Evolutionary conservation across 208 protist species (phyloP).

Genomic region (Angomonas desouzai): DNA sequence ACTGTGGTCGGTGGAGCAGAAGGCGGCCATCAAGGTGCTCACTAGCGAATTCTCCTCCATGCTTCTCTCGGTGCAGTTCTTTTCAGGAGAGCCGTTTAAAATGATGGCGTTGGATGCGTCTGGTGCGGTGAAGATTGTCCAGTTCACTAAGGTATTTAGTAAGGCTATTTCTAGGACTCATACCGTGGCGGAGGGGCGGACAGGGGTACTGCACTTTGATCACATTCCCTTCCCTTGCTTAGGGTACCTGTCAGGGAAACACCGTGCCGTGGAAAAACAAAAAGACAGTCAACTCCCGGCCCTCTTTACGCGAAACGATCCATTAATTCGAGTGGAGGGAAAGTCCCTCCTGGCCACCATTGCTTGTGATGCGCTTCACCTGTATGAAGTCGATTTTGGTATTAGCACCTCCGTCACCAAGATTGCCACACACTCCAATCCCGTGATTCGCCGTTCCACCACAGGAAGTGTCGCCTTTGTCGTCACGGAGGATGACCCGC

Average conservation of each 20-base stretch:
- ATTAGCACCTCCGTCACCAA: conserved; percentile 25
- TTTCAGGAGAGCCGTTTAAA: conserved; percentile 31
- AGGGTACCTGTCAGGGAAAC: conserved; percentile 14
- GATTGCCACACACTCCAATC: conserved; percentile 36
- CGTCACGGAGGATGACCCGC: conserved; percentile 18
- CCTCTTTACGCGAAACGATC: background rate
- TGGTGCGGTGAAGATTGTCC: conserved; percentile 39
- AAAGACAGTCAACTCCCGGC: background rate
- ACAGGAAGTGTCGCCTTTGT: conserved; percentile 52
- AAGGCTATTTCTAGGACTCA: conserved; percentile 39
- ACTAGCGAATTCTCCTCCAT: conserved; percentile 42
- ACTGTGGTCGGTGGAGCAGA: conserved; percentile 23
- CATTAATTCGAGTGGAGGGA: background rate
- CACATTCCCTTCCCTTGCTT: conserved; percentile 15
- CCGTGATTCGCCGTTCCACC: conserved; percentile 20
- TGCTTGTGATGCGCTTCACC: background rate
- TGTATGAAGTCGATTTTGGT: conserved; percentile 1
- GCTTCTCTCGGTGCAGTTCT: conserved; percentile 27
- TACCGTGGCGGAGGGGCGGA: conserved; percentile 19
- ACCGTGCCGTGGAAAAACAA: background rate
- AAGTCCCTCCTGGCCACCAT: background rate
- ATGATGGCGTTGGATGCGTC: conserved; percentile 34
- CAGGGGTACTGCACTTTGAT: conserved; percentile 13
- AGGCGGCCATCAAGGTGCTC: conserved; percentile 43
- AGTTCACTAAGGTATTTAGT: conserved; percentile 45